These are phyloP conservation scores for Ammopiptanthus mongolicus DNA, from an alignment of 306 rosid genomes.

Conservation along the genomic window DNA sequence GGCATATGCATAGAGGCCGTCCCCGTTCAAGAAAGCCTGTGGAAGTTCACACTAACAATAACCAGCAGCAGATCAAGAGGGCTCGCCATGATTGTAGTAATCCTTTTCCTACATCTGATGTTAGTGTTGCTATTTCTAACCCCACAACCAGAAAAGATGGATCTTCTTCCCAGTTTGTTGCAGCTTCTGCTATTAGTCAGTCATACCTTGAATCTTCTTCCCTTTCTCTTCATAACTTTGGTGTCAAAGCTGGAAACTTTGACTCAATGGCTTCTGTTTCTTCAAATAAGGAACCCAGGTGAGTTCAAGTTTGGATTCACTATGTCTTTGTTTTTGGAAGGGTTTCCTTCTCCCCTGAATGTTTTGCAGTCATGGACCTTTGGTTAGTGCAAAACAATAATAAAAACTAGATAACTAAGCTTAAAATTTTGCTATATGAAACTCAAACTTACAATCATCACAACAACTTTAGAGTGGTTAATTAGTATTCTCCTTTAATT, in stretches of 20 bases:
- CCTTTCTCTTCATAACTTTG: slow-evolving; percentile 27
- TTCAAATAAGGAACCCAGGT: slow-evolving; percentile 47
- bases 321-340: background rate
- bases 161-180: slow-evolving; percentile 40
- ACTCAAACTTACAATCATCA: background rate
- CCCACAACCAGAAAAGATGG: slow-evolving; percentile 27
- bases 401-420: background rate
- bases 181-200: slow-evolving; percentile 21
- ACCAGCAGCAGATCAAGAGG: slow-evolving; percentile 34
- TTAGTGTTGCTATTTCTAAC: slow-evolving; percentile 21
- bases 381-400: background rate
- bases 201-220: slow-evolving; percentile 37
- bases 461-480: background rate
- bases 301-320: background rate
- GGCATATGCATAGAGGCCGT: slow-evolving; percentile 91
- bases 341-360: background rate
- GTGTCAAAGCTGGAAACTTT: slow-evolving; percentile 27
- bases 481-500: background rate
- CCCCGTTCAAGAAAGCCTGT: slow-evolving; percentile 99
- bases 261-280: slow-evolving; percentile 29
- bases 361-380: background rate
- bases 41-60: slow-evolving; percentile 51
- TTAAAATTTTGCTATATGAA: background rate
- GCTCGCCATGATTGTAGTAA: slow-evolving; percentile 40
- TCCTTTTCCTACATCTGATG: slow-evolving; percentile 22